Base-by-base conservation (phyloP, 192 early-diverging fungal species). In the Entomortierella chlamydospora region DNA sequence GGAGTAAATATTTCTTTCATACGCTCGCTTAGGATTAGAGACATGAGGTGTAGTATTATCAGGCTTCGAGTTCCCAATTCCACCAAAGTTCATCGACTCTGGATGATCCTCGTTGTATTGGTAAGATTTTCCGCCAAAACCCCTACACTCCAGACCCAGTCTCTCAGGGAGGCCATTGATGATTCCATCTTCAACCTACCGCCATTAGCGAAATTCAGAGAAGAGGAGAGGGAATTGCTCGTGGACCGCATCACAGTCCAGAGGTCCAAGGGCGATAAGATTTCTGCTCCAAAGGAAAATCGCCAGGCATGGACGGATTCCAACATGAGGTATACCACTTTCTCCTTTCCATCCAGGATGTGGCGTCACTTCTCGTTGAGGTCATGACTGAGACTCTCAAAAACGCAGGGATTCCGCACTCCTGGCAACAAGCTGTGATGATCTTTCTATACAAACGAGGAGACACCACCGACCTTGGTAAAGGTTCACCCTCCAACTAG, bases 401-500 rank as follows among this genome's bases (percentile, higher is more conserved):
- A 28, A 11, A 49, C 0, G 29, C 29, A 18, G 28, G 25, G 61
- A 62, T 62, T 5, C 61, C 61, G 10, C 61, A 47, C 18, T 51
- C 61, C 15, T 62, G 61, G 47, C 61, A 33, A 22, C 42, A 65
- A 61, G 71, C 68, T 20, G 18, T 33, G 6, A 70, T 71, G 63
- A 71, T 80, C 29, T 42, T 80, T 7, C 29, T 79, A 0, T 70
- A 64, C 43, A 69, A 79, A 45, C 63, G 69, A 50, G 74, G 67
- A 0, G 63, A 59, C n/a, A 47, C 60, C 0, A 28, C 62, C 13
- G 49, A 64, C 28, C 37, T 66, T 10, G 49, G 33, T 4, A 84
- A 22, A 30, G 4, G 62, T 64, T 2, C 49, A 53, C 4, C 28
- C 62, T 10, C 49, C 59, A 45, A 61, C 59, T 1, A 29, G 9